Percentiles rank a stretch among this genome's conserved stretches.
Conservation (phyloP, 2,329 filamentous ascomycete species). For the Fusarium floridanum region DNA sequence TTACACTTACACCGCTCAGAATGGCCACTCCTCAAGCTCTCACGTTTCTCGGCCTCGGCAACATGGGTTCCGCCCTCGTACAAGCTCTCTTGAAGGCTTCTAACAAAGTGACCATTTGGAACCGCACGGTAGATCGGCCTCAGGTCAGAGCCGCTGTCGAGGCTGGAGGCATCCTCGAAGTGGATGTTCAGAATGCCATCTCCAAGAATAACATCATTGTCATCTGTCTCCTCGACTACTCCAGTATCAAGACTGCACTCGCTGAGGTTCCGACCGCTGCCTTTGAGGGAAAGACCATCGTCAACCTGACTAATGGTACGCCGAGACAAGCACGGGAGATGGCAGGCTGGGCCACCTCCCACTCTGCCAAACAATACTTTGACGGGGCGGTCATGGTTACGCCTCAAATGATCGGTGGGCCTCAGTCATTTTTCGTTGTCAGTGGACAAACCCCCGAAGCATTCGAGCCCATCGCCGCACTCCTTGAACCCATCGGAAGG, state of each 20-base stretch:
- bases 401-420: not conserved
- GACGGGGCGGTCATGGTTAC: not conserved
- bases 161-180: not conserved
- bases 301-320: not conserved
- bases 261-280: not conserved
- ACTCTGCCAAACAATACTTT: not conserved
- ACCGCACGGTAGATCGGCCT: not conserved
- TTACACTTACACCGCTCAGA: not conserved
- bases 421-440: not conserved
- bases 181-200: not conserved
- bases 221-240: conserved; percentile 1
- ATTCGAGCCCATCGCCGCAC: not conserved
- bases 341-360: not conserved
- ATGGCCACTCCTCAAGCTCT: not conserved
- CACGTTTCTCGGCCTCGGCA: not conserved
- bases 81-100: not conserved
- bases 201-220: not conserved
- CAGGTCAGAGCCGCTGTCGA: not conserved
- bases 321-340: not conserved
- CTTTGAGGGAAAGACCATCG: not conserved
- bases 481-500: not conserved
- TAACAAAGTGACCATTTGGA: not conserved
- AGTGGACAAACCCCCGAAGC: not conserved
- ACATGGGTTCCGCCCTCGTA: not conserved
- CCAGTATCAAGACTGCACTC: not conserved